Base-by-base conservation (phyloP, 2,329 filamentous ascomycete genomes). In the Nemania sp. region DNA sequence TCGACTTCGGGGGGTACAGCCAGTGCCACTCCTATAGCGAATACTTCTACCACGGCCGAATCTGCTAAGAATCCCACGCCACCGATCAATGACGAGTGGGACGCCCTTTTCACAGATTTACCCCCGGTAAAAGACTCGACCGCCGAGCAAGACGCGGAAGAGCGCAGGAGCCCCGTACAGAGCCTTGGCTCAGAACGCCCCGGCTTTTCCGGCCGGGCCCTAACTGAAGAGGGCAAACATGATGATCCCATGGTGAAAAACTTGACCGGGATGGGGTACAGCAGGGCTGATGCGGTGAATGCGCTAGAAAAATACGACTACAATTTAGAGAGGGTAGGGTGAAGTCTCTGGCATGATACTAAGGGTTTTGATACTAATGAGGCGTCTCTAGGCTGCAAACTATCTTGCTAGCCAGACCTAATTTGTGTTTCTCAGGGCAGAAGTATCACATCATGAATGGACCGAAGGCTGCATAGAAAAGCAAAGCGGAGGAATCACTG, bases 281-380 rank as follows among this genome's bases (percentile, higher is more conserved):
- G 86, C 4, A 83, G 94, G 32, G 79, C 81, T 7, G 87, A 91
- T 52, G 90, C 92, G 15, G 78, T 97, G 37, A 81, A 82, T 51
- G 94, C 95, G 21, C 78, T 98, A 73, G 94, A 98, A 80, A 93
- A 94, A 75, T 97, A 90, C 74, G 92, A 98, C 78, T 97, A 98
- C 77, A 95, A 97, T 75, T 83, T 97, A 73, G 92, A 97, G 77
- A 92, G 91, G 86, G 94, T 97, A 78, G 79, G 87, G 55, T 66
- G 52, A 65, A 48, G 57, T 57, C 77, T 64, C 55, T 57, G 45
- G 40, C 54, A 58, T 53, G 51, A 59, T 34, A 37, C 35, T 54
- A 21, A 59, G 56, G 62, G 50, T 50, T 60, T 48, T 53, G 56
- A 64, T 61, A 66, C 64, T 66, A 66, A 66, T 57, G 61, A 64